phyloP scores from a whole-genome alignment of 2,329 filamentous ascomycete species.

The Exophiala bonariae region DNA sequence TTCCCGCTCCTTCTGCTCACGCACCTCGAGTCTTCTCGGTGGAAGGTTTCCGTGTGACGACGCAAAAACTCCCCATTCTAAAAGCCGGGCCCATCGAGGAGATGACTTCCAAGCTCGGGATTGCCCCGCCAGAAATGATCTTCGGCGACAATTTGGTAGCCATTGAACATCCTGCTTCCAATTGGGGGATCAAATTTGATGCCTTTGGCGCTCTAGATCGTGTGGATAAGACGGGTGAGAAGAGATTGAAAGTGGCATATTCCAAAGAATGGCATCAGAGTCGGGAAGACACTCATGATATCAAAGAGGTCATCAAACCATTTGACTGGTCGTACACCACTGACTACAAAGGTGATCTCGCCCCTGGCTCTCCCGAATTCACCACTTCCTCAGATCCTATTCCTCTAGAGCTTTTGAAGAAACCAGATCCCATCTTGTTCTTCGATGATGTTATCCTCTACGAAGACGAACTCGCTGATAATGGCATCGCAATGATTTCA shows the following conservation, averaged over 20 bases:
- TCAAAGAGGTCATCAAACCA: conserved; percentile 90
- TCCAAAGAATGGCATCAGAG: conserved; percentile 82
- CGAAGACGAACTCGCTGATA: conserved; percentile 97
- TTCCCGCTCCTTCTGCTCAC: conserved; percentile 46
- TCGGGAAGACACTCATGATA: conserved; percentile 75
- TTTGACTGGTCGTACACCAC: conserved; percentile 99
- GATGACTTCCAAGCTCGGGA: conserved; percentile 75
- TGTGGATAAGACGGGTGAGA: conserved; percentile 89
- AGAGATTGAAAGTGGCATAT: conserved; percentile 92
- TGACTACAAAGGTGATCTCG: conserved; percentile 73
- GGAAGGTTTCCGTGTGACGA: conserved; percentile 71
- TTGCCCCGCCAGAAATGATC: conserved; percentile 97
- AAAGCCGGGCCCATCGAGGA: conserved; percentile 87
- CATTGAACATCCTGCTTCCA: conserved; percentile 70
- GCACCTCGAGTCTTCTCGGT: conserved; percentile 60
- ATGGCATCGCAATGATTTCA: conserved; percentile 86
- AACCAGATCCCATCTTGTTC: conserved; percentile 91
- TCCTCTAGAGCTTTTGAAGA: conserved; percentile 80
- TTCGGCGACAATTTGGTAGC: conserved; percentile 90
- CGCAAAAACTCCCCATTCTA: conserved; percentile 90
- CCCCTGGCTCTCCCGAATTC: conserved; percentile 38
- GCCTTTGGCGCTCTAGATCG: conserved; percentile 83
- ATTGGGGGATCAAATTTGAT: conserved; percentile 79
- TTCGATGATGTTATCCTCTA: conserved; percentile 96
- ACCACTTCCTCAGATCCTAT: conserved; percentile 56